These are phyloP conservation scores for Diaporthe citrichinensis DNA, from an alignment of 2,329 filamentous ascomycete species.

Conservation along the genomic window DNA sequence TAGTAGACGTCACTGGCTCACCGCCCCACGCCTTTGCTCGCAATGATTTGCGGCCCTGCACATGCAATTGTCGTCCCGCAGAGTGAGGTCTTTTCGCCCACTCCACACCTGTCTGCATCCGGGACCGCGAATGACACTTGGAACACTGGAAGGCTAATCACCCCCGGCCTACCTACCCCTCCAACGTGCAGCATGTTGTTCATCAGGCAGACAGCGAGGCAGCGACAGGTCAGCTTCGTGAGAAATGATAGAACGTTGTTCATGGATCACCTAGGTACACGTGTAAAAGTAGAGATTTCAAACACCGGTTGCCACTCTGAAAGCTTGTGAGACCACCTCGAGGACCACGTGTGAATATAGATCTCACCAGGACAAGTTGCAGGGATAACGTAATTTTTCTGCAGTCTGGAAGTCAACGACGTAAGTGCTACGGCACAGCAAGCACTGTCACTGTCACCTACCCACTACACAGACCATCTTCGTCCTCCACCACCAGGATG, in stretches of 20 bases:
- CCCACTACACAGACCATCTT: background rate
- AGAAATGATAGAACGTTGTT: background rate
- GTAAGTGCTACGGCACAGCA: slow-evolving; percentile 20
- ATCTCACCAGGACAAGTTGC: background rate
- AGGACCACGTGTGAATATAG: background rate
- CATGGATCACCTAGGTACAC: background rate
- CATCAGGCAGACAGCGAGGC: background rate
- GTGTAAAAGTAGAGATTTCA: background rate
- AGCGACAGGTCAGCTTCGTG: background rate
- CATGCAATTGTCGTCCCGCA: too few relatives aligned
- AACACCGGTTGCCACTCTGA: background rate
- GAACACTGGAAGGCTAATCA: background rate
- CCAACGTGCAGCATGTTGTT: background rate
- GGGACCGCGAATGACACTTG: background rate
- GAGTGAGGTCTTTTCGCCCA: background rate
- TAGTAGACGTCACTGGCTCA: slow-evolving; percentile 24
- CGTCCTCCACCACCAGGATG: background rate
- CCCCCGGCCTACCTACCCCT: too few relatives aligned
- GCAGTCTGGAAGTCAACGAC: slow-evolving; percentile 19
- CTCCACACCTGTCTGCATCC: background rate
- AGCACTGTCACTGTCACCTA: background rate
- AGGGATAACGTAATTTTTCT: slow-evolving; percentile 5
- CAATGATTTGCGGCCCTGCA: background rate
- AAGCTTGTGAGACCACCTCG: background rate
- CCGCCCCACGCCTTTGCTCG: background rate